A percentile compares a stretch with the other conserved stretches of the same genome.
These are phyloP conservation scores for Naganishia cerealis DNA, from an alignment of 1,284 basidiomycete genomes.

Conservation along the genomic window DNA sequence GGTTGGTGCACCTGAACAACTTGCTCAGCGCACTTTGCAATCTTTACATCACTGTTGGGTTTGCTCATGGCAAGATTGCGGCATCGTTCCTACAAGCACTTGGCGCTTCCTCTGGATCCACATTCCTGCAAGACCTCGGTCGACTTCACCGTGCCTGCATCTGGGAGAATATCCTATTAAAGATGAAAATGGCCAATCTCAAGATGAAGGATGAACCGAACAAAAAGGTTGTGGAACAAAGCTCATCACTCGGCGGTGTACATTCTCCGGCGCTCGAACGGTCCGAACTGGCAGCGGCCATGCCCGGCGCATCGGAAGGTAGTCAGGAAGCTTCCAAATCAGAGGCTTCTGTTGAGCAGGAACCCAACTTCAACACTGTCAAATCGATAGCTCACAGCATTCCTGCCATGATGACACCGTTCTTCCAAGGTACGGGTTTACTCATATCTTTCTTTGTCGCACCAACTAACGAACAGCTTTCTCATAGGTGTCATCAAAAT, in stretches of 20 bases:
- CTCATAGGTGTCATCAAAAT: constrained; percentile 76
- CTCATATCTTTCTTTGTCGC: not conserved
- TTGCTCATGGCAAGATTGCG: constrained; percentile 75
- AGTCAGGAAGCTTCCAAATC: not conserved
- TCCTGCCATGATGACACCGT: constrained; percentile 74
- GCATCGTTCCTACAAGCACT: constrained; percentile 74
- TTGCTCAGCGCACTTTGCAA: constrained; percentile 82
- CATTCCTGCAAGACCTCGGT: constrained; percentile 74
- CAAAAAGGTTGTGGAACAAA: not conserved
- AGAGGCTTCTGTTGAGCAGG: constrained; percentile 1
- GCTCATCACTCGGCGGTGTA: not conserved
- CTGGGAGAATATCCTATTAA: constrained; percentile 82
- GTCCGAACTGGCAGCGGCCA: constrained; percentile 18
- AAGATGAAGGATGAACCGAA: constrained; percentile 35
- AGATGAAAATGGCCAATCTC: constrained; percentile 58
- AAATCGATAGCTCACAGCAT: constrained; percentile 29
- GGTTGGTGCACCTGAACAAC: constrained; percentile 73
- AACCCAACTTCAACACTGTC: constrained; percentile 35
- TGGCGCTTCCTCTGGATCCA: constrained; percentile 64
- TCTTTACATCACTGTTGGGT: constrained; percentile 80
- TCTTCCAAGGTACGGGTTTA: constrained; percentile 74
- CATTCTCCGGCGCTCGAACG: constrained; percentile 14
- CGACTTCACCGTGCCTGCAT: constrained; percentile 76
- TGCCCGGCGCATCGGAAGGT: not conserved
- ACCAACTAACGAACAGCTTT: constrained; percentile 11